These are phyloP conservation scores for Tephrocybe sp. DNA, from an alignment of 768 basidiomycete species.

Conservation along the genomic window DNA sequence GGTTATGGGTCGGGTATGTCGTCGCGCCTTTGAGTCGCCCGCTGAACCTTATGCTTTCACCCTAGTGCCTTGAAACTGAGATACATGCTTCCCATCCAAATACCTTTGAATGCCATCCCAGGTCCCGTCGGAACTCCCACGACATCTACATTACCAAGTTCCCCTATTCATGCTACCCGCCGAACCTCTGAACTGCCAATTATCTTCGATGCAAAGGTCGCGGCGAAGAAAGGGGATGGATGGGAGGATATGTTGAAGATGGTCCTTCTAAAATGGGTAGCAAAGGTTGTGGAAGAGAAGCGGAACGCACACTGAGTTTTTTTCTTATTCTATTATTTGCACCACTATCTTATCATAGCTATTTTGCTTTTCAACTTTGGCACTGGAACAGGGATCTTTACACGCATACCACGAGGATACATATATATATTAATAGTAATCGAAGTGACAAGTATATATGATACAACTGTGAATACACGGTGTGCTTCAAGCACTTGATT, in stretches of 20 bases:
- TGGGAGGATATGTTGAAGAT: slow-evolving; percentile 81
- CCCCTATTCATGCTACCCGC: slow-evolving; percentile 28
- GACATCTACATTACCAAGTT: slow-evolving; percentile 24
- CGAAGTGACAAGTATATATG: no score
- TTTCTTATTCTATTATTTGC: not conserved
- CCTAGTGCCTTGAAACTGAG: slow-evolving; percentile 77
- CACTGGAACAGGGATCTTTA: no score
- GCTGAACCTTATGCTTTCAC: not conserved
- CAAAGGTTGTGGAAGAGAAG: slow-evolving; percentile 68
- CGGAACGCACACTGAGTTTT: slow-evolving; percentile 19
- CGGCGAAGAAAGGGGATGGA: slow-evolving; percentile 71
- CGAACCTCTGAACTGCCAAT: slow-evolving; percentile 47
- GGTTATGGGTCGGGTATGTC: slow-evolving; percentile 79
- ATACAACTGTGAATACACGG: no score
- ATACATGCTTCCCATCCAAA: slow-evolving; percentile 69
- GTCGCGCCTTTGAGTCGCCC: not conserved
- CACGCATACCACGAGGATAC: no score
- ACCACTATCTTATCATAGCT: not conserved
- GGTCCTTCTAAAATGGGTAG: slow-evolving; percentile 63
- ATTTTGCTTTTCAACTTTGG: not conserved
- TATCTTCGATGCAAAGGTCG: slow-evolving; percentile 67
- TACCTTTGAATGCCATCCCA: slow-evolving; percentile 38
- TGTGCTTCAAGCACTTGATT: no score
- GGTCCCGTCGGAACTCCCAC: slow-evolving; percentile 16
- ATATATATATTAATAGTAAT: not conserved